Conservation (phyloP, 345 rosid genomes). For the Lepidium africanum region DNA sequence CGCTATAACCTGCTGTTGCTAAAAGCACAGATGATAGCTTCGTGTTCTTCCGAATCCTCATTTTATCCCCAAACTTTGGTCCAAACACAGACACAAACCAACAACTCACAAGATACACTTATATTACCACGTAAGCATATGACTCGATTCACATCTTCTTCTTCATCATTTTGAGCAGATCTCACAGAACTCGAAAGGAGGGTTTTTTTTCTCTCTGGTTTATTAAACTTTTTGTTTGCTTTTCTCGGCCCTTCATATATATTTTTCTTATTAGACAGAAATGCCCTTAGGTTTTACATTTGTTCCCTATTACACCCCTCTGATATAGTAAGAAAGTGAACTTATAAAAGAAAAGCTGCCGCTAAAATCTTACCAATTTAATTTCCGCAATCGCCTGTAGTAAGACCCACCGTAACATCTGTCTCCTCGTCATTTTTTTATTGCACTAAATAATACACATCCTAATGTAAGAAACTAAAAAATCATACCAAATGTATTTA, state of each 20-base stretch:
- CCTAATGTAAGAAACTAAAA: neutral
- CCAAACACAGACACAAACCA: neutral
- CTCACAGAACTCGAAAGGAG: slow-evolving; percentile 65
- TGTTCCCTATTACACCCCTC: slow-evolving; percentile 14
- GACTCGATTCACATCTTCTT: slow-evolving; percentile 13
- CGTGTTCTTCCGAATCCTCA: slow-evolving; percentile 95
- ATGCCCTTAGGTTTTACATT: slow-evolving; percentile 21
- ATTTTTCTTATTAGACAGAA: slow-evolving; percentile 21
- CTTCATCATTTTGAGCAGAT: slow-evolving; percentile 35
- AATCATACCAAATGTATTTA: neutral
- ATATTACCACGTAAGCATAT: slow-evolving; percentile 7
- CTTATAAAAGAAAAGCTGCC: slow-evolving; percentile 36
- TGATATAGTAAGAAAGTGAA: neutral
- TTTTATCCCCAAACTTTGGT: slow-evolving; percentile 14
- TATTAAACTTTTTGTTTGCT: slow-evolving; percentile 41
- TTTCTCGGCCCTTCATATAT: slow-evolving; percentile 48
- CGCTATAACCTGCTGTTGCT: slow-evolving; percentile 32
- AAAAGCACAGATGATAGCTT: slow-evolving; percentile 42
- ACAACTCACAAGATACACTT: neutral
- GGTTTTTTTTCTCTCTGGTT: slow-evolving; percentile 32
- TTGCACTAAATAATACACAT: neutral
- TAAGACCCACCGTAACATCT: neutral
- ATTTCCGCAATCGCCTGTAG: slow-evolving; percentile 1
- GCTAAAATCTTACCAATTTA: slow-evolving; percentile 26
- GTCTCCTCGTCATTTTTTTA: neutral